Evolutionary conservation across 352 stramenopile species (phyloP).

Genomic region (Elongisporangium anandrum): DNA sequence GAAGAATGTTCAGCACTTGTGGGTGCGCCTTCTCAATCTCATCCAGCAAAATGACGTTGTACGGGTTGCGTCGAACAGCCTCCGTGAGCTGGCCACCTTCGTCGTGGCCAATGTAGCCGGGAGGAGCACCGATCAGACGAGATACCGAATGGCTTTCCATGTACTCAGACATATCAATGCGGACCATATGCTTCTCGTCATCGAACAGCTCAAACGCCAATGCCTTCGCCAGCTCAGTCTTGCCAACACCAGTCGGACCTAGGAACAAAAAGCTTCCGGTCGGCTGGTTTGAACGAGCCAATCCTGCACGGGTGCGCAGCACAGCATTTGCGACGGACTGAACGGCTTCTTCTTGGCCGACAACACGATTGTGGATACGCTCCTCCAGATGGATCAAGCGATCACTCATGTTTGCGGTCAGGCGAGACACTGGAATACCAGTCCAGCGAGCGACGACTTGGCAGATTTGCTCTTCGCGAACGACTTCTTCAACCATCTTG

Average conservation of each 20-base stretch:
- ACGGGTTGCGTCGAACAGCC: conserved; percentile 92
- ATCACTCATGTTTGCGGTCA: conserved; percentile 76
- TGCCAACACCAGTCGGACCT: conserved; percentile 94
- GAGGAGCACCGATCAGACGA: conserved; percentile 91
- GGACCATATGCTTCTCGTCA: conserved; percentile 92
- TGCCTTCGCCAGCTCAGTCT: conserved; percentile 94
- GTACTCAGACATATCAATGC: conserved; percentile 98
- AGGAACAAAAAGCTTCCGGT: conserved; percentile 96
- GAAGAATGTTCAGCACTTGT: conserved; percentile 94
- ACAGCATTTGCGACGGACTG: conserved; percentile 91
- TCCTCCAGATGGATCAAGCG: conserved; percentile 80
- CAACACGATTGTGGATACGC: conserved; percentile 87
- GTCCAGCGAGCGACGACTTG: conserved; percentile 89
- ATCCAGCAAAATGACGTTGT: conserved; percentile 97
- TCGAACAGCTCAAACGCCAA: conserved; percentile 95
- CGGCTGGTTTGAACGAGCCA: conserved; percentile 84
- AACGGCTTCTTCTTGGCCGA: conserved; percentile 94
- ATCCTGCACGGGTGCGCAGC: conserved; percentile 88
- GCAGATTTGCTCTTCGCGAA: conserved; percentile 87
- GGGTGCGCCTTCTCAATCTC: conserved; percentile 98
- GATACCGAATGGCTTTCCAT: conserved; percentile 95
- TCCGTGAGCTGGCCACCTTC: conserved; percentile 96
- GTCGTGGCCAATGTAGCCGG: conserved; percentile 95
- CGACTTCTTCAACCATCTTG: conserved; percentile 83
- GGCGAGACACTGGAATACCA: conserved; percentile 83